Conservation (phyloP, 2,329 filamentous ascomycete genomes). For the Trichoderma sp. region DNA sequence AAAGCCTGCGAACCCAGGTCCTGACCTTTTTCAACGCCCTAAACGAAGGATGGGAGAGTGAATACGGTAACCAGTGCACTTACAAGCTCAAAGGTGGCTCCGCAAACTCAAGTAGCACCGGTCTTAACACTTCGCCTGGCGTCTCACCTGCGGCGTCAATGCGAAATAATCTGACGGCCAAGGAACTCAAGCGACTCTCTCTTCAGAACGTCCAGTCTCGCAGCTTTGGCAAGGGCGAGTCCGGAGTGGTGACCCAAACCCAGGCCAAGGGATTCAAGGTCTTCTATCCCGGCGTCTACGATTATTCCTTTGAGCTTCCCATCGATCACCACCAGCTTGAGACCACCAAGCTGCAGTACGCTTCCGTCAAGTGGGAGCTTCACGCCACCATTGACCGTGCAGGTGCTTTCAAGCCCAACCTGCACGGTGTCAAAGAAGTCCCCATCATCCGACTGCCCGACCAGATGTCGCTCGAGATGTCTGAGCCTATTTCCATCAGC, state of each 20-base stretch:
- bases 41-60: constrained; percentile 60
- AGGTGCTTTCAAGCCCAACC: constrained; percentile 85
- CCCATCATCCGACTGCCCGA: constrained; percentile 81
- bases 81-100: constrained; percentile 48
- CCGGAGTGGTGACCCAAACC: constrained; percentile 59
- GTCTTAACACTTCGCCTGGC: constrained; percentile 30
- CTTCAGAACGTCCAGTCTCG: constrained; percentile 78
- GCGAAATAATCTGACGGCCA: constrained; percentile 39
- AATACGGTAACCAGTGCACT: constrained; percentile 64
- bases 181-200: constrained; percentile 68
- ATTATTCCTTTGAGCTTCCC: constrained; percentile 79
- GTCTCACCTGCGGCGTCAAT: constrained; percentile 27
- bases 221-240: constrained; percentile 81
- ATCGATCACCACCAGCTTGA: constrained; percentile 88
- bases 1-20: constrained; percentile 83
- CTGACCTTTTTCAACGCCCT: constrained; percentile 89
- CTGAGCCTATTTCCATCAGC: constrained; percentile 91
- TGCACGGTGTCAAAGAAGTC: constrained; percentile 80
- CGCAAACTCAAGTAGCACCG: constrained; percentile 40
- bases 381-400: constrained; percentile 83
- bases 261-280: constrained; percentile 77
- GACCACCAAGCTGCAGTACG: constrained; percentile 83
- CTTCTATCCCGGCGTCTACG: constrained; percentile 72
- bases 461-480: constrained; percentile 84
- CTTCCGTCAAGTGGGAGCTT: constrained; percentile 83